Evolutionary conservation across 78 protist species (phyloP).

Genomic region (Emiliania huxleyi): DNA sequence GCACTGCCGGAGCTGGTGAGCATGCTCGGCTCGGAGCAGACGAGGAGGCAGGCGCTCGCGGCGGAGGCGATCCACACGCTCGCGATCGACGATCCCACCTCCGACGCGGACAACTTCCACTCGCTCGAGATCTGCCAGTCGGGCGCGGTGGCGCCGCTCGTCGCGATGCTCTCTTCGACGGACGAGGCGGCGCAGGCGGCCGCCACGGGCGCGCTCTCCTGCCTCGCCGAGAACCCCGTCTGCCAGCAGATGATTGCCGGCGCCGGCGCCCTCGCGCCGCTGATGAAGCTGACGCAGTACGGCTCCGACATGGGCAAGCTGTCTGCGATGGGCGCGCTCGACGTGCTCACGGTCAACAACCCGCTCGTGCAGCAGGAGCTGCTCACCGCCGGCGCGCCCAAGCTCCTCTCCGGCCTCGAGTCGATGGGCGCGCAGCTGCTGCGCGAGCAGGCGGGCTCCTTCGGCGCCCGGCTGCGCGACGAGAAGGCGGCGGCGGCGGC

Average conservation of each 20-base stretch:
- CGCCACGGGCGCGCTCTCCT: not conserved
- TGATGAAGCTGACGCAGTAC: not conserved
- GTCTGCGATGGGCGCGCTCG: not conserved
- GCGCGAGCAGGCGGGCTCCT: not conserved
- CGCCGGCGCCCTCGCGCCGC: not conserved
- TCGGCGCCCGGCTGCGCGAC: not conserved
- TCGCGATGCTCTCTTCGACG: not conserved
- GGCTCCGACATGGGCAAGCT: not conserved
- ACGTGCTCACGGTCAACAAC: not conserved
- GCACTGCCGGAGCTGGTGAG: not conserved
- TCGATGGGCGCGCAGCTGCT: not conserved
- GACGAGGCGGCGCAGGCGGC: not conserved
- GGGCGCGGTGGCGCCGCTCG: slow-evolving; percentile 20
- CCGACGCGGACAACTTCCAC: not conserved
- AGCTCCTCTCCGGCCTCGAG: not conserved
- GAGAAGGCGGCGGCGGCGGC: not conserved
- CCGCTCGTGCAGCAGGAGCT: not conserved
- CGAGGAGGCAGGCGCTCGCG: not conserved
- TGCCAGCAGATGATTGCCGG: not conserved
- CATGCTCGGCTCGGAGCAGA: not conserved
- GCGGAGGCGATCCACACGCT: not conserved
- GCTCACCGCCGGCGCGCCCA: not conserved
- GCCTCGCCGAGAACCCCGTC: not conserved
- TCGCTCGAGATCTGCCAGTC: not conserved
- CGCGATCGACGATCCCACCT: slow-evolving; percentile 1